Evolutionary conservation across 1,139 yeast genomes (phyloP).

Genomic region (Yamadazyma atmosphaerica): DNA sequence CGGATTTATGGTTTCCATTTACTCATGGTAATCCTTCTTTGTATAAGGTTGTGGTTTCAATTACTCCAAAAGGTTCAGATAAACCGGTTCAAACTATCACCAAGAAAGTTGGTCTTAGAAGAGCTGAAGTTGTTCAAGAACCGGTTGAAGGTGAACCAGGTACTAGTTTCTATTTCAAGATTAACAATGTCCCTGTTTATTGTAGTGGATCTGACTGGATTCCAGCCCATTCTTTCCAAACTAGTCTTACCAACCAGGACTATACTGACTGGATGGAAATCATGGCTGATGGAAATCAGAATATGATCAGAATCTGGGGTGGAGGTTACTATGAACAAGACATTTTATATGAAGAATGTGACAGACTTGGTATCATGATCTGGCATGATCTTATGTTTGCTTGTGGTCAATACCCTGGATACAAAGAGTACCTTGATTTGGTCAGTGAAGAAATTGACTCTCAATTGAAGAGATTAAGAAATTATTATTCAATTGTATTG

Average conservation of each 20-base stretch:
- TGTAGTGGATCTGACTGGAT: conserved; percentile 47
- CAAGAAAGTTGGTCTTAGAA: conserved; percentile 32
- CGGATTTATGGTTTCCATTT: conserved; percentile 42
- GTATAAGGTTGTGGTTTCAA: conserved; percentile 22
- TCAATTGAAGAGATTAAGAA: conserved; percentile 36
- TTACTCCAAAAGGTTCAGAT: conserved; percentile 6
- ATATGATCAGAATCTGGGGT: conserved; percentile 49
- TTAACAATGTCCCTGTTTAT: conserved; percentile 37
- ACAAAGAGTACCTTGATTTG: conserved; percentile 22
- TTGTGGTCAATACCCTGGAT: conserved; percentile 47
- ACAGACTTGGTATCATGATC: conserved; percentile 39
- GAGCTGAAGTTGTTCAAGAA: conserved; percentile 35
- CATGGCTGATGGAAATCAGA: conserved; percentile 35
- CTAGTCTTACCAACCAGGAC: conserved; percentile 26
- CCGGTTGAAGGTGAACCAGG: conserved; percentile 28
- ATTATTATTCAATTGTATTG: conserved; percentile 30
- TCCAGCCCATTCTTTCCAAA: conserved; percentile 40
- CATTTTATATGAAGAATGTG: conserved; percentile 42
- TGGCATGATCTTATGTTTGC: conserved; percentile 56
- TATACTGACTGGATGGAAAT: conserved; percentile 32
- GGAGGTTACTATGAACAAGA: conserved; percentile 47
- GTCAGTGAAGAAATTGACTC: conserved; percentile 31
- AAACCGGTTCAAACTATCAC: conserved; percentile 5
- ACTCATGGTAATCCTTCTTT: conserved; percentile 34
- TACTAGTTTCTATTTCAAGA: conserved; percentile 35